phyloP scores from a whole-genome alignment of 345 rosid genomes.

The Kernera saxatilis region DNA sequence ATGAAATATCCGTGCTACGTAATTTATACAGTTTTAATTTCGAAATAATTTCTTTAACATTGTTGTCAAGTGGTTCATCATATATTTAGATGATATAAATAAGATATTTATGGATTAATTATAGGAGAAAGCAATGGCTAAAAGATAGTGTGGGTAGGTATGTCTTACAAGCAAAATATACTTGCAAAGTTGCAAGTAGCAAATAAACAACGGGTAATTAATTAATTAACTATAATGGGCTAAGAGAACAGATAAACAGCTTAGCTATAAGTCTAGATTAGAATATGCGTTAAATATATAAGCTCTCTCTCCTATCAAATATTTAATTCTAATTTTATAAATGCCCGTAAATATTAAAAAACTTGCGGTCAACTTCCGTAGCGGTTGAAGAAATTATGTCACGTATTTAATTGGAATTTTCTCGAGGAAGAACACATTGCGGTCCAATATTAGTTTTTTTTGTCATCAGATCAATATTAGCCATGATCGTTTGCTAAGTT shows the following conservation, averaged over 20 bases:
- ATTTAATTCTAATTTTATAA: not conserved
- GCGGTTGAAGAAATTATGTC: slow-evolving; percentile 7
- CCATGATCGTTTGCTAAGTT: too few species aligned
- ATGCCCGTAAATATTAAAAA: not conserved
- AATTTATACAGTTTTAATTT: not conserved
- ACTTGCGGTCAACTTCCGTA: slow-evolving; percentile 21
- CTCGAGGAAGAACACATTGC: not conserved
- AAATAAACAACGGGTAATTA: not conserved
- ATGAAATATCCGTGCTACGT: not conserved
- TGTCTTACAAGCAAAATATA: slow-evolving; percentile 24
- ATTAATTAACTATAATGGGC: not conserved
- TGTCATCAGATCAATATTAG: too few species aligned
- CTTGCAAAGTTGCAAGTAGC: slow-evolving; percentile 11
- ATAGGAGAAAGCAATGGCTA: not conserved
- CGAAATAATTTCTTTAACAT: not conserved
- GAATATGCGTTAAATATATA: slow-evolving; percentile 6
- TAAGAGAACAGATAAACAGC: not conserved
- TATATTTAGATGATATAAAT: not conserved
- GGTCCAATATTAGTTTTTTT: too few species aligned
- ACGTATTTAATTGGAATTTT: slow-evolving; percentile 2
- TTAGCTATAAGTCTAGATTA: not conserved
- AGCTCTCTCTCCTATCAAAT: slow-evolving; percentile 27
- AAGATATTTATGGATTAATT: not conserved
- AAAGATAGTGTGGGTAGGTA: slow-evolving; percentile 12
- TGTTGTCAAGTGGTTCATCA: not conserved